These are phyloP conservation scores for Mortierella sp. DNA, from an alignment of 371 early-diverging fungal species.

Conservation along the genomic window DNA sequence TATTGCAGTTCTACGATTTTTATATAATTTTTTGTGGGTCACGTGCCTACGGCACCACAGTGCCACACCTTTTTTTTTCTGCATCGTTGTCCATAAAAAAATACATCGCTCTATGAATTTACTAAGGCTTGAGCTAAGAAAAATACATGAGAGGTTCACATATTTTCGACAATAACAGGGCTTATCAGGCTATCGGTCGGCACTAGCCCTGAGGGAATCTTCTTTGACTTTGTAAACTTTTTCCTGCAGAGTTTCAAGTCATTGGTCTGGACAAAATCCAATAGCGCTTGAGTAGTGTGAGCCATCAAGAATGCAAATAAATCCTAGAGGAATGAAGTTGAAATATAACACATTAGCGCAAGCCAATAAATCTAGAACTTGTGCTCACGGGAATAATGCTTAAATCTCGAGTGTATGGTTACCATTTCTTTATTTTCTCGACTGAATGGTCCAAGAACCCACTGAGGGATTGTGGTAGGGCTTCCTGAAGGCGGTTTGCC, in stretches of 20 bases:
- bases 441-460: slow-evolving; percentile 59
- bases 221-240: slow-evolving; percentile 61
- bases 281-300: slow-evolving; percentile 62
- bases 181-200: slow-evolving; percentile 40
- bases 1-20: too few species aligned
- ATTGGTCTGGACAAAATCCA: slow-evolving; percentile 59
- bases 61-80: too few species aligned
- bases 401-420: too few species aligned
- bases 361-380: too few species aligned
- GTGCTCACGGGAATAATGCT: neutral
- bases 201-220: slow-evolving; percentile 58
- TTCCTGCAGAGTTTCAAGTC: slow-evolving; percentile 63
- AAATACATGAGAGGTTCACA: slow-evolving; percentile 10
- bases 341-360: neutral
- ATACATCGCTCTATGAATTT: too few species aligned
- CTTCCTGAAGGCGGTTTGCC: slow-evolving; percentile 54
- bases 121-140: too few species aligned
- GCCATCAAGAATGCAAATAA: slow-evolving; percentile 62
- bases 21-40: too few species aligned
- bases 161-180: slow-evolving; percentile 45
- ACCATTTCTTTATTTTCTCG: slow-evolving; percentile 66
- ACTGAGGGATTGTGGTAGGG: slow-evolving; percentile 56
- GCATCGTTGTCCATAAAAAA: too few species aligned
- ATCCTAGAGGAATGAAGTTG: slow-evolving; percentile 39
- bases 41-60: too few species aligned